Percentiles rank a stretch among this genome's conserved stretches.
phyloP scores from a whole-genome alignment of 2,329 filamentous ascomycete genomes.

The Uncinocarpus reesii region DNA sequence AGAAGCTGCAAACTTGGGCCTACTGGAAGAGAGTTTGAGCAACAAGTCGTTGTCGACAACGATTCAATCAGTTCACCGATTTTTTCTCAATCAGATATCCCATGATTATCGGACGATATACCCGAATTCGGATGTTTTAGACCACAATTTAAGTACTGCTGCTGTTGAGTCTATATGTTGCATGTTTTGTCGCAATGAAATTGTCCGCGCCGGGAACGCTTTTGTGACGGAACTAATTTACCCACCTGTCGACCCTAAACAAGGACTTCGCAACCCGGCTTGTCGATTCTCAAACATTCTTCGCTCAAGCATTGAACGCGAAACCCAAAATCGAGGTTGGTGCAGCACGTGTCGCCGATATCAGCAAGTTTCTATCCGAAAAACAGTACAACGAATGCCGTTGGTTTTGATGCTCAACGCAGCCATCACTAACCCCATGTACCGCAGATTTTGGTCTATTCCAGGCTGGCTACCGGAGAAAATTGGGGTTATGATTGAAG shows the following conservation, averaged over 20 bases:
- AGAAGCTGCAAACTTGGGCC: constrained; percentile 63
- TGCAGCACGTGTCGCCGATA: constrained; percentile 85
- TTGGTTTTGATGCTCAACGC: constrained; percentile 79
- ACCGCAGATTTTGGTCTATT: constrained; percentile 67
- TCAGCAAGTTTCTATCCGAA: constrained; percentile 73
- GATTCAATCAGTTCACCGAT: constrained; percentile 76
- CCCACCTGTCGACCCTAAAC: constrained; percentile 49
- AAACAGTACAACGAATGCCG: constrained; percentile 72
- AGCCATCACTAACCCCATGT: constrained; percentile 60
- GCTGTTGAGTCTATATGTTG: constrained; percentile 58
- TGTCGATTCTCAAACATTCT: constrained; percentile 74
- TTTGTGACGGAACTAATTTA: constrained; percentile 83
- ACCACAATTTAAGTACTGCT: constrained; percentile 48
- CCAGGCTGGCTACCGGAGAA: constrained; percentile 89
- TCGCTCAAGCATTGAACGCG: constrained; percentile 83
- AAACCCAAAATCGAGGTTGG: constrained; percentile 84
- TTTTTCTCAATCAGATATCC: constrained; percentile 70
- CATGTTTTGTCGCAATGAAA: constrained; percentile 78
- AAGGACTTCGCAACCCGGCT: constrained; percentile 36
- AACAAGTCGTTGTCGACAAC: constrained; percentile 65
- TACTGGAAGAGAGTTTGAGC: constrained; percentile 74
- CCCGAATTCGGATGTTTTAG: constrained; percentile 54
- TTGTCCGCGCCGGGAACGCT: constrained; percentile 64
- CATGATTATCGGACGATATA: constrained; percentile 63
- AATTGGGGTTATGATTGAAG: constrained; percentile 81